Evolutionary conservation across 2,329 filamentous ascomycete species (phyloP).

Genomic region (Pseudopyrenochaeta lycopersici): DNA sequence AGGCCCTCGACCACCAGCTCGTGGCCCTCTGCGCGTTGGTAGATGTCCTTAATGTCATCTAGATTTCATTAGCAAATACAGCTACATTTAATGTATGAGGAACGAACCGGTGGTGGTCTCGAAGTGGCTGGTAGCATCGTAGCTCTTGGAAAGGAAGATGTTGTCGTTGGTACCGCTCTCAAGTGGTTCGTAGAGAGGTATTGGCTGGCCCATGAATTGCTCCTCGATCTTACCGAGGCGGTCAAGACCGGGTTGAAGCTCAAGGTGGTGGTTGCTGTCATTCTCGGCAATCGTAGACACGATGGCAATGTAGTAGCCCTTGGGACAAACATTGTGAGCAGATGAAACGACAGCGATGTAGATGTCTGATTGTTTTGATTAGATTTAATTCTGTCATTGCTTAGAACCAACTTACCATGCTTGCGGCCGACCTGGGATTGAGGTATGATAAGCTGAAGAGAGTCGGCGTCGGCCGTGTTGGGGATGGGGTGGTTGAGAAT

Average conservation of each 20-base stretch:
- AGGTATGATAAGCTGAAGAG: slow-evolving; percentile 93
- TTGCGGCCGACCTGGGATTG: slow-evolving; percentile 97
- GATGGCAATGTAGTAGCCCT: slow-evolving; percentile 98
- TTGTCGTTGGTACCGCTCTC: slow-evolving; percentile 85
- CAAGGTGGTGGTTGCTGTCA: slow-evolving; percentile 90
- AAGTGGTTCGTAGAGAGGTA: slow-evolving; percentile 91
- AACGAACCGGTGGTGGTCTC: slow-evolving; percentile 78
- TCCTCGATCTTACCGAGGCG: slow-evolving; percentile 93
- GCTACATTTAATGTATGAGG: neutral
- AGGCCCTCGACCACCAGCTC: slow-evolving; percentile 89
- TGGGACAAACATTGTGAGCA: slow-evolving; percentile 97
- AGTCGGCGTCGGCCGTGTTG: slow-evolving; percentile 88
- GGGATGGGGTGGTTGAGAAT: slow-evolving; percentile 94
- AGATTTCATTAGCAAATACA: slow-evolving; percentile 44
- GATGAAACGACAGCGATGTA: slow-evolving; percentile 97
- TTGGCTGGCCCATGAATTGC: slow-evolving; percentile 93
- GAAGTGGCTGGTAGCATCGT: slow-evolving; percentile 97
- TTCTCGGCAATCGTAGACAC: slow-evolving; percentile 97
- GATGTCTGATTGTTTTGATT: slow-evolving; percentile 70
- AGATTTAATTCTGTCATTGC: neutral
- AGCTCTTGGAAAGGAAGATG: slow-evolving; percentile 98
- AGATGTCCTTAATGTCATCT: slow-evolving; percentile 96
- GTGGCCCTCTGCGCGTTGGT: slow-evolving; percentile 81
- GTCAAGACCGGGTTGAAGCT: slow-evolving; percentile 91
- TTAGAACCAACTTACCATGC: slow-evolving; percentile 72